A percentile compares a stretch with the other conserved stretches of the same genome.
These are phyloP conservation scores for Lyophyllum decastes DNA, from an alignment of 768 basidiomycete species.

Conservation along the genomic window DNA sequence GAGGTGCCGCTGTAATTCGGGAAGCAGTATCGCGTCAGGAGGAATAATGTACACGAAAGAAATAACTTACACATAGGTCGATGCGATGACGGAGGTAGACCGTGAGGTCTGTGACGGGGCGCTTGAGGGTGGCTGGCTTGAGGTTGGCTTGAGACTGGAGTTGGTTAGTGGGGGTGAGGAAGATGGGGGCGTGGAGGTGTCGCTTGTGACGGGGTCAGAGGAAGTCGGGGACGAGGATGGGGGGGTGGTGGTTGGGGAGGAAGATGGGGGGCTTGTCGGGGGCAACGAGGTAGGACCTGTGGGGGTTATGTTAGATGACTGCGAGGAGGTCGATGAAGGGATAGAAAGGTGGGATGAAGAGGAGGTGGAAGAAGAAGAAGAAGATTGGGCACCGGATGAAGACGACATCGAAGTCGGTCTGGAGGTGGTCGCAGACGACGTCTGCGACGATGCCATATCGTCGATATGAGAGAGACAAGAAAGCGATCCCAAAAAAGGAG, in stretches of 20 bases:
- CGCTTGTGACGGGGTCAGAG: neutral
- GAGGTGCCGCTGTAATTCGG: slow-evolving; percentile 3
- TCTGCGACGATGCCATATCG: neutral
- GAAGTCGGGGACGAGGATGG: neutral
- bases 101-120: neutral
- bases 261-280: neutral
- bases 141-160: neutral
- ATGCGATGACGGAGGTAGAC: neutral
- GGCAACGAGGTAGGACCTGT: neutral
- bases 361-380: neutral
- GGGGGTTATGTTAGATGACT: neutral
- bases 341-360: too few species aligned
- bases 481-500: neutral
- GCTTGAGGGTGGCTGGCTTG: neutral
- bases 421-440: neutral
- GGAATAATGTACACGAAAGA: neutral
- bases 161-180: neutral
- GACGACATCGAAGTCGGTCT: neutral
- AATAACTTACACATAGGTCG: slow-evolving; percentile 4
- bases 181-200: neutral
- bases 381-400: neutral
- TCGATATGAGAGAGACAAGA: neutral
- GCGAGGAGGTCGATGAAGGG: neutral
- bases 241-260: neutral
- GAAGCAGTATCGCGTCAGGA: neutral